A percentile compares a stretch with the other conserved stretches of the same genome.
phyloP scores from a whole-genome alignment of 2,329 filamentous ascomycete genomes.

The Fusarium albosuccineum region DNA sequence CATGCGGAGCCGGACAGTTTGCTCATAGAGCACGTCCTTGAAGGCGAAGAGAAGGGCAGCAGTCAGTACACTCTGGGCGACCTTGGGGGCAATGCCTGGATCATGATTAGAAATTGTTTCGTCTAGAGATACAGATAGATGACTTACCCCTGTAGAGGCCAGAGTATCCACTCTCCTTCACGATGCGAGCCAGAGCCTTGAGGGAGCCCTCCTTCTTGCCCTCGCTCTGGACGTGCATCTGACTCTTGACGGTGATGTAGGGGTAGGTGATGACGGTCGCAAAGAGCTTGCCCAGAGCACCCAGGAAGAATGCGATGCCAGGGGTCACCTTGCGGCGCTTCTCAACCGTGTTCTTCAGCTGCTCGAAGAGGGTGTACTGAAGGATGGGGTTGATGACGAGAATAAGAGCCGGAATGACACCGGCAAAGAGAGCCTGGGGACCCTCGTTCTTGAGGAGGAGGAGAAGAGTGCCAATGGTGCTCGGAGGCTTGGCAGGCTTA shows the following conservation, averaged over 20 bases:
- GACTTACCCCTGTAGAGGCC: constrained; percentile 90
- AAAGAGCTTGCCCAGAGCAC: constrained; percentile 92
- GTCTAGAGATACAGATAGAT: not conserved
- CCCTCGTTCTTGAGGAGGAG: constrained; percentile 87
- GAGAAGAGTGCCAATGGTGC: constrained; percentile 85
- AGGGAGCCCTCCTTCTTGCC: constrained; percentile 85
- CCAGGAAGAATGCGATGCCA: constrained; percentile 88
- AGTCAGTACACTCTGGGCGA: constrained; percentile 96
- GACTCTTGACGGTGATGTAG: constrained; percentile 98
- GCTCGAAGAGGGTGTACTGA: constrained; percentile 98
- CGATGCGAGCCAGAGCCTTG: constrained; percentile 80
- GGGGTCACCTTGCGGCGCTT: constrained; percentile 80
- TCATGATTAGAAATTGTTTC: constrained; percentile 25
- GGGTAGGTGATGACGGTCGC: constrained; percentile 96
- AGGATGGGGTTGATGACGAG: constrained; percentile 98
- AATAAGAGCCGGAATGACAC: constrained; percentile 91
- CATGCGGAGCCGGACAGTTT: constrained; percentile 76
- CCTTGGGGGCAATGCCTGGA: constrained; percentile 92
- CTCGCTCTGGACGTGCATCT: constrained; percentile 90
- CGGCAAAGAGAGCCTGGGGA: constrained; percentile 85
- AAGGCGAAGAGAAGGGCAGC: constrained; percentile 97
- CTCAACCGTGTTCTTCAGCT: constrained; percentile 93
- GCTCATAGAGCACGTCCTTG: constrained; percentile 95
- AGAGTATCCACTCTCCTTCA: constrained; percentile 89
- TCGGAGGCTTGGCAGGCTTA: constrained; percentile 66